Conservation (phyloP, 208 protist species). For the Polymyxa betae region DNA sequence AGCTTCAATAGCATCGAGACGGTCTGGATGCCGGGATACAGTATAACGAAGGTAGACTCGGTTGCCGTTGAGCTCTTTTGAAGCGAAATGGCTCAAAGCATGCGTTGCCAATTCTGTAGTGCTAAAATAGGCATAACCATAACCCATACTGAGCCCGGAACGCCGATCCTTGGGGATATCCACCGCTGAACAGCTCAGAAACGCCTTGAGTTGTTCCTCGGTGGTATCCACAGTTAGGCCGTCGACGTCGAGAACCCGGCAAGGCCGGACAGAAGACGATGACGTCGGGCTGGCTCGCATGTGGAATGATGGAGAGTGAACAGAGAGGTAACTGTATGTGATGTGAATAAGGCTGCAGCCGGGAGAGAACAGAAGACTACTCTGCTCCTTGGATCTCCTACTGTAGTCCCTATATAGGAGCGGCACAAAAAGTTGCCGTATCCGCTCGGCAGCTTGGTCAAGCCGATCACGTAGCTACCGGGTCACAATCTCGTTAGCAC, state of each 20-base stretch:
- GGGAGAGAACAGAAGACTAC: no score
- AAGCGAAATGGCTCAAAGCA: not conserved
- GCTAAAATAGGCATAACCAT: slow-evolving; percentile 42
- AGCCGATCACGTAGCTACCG: no score
- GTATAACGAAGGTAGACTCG: not conserved
- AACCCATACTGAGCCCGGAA: slow-evolving; percentile 16
- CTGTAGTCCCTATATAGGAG: no score
- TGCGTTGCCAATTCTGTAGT: slow-evolving; percentile 22
- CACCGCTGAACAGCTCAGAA: slow-evolving; percentile 19
- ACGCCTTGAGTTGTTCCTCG: slow-evolving; percentile 39
- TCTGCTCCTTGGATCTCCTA: no score
- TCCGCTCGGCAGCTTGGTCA: no score
- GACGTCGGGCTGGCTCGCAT: not conserved
- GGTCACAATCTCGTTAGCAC: no score
- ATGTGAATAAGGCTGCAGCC: no score
- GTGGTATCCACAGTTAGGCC: slow-evolving; percentile 24
- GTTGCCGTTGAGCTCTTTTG: slow-evolving; percentile 19
- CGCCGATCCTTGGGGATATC: slow-evolving; percentile 39
- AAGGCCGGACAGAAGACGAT: not conserved
- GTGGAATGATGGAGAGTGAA: no score
- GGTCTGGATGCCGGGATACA: not conserved
- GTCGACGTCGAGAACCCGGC: slow-evolving; percentile 4
- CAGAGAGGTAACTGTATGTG: no score
- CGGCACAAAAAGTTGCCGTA: no score
- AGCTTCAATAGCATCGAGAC: not conserved